Evolutionary conservation across 2,329 filamentous ascomycete genomes (phyloP), one percentile per base, ranked within the genome.

Genomic region (Alternaria atra): DNA sequence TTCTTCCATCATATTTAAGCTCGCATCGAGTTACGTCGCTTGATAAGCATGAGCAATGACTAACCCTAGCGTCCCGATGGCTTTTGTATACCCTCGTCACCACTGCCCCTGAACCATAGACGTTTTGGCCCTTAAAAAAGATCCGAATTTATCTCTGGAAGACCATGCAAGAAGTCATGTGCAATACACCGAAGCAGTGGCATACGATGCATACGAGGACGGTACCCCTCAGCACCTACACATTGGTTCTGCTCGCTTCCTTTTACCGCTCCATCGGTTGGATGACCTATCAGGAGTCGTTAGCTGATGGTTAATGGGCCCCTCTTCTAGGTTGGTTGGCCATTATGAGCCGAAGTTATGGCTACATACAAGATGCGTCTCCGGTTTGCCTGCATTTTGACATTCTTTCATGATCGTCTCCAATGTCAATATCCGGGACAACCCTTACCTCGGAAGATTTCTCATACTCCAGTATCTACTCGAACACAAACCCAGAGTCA

Each of bases 171-270:
- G 46, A 35, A 27, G 20, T 17, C 12, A 15, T 50, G 32, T 50
- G 46, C 37, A 30, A 50, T 13, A n/a, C 23, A 35, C 8, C 46
- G 15, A 27, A 17, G 13, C 32, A 35, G 15, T 12, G 46, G 32
- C 32, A 17, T 35, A 37, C 20, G 46, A 34, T 15, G 1, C 9
- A 23, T 17, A 30, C 4, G 35, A 13, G 20, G 20, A 30, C 34
- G 50, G 50, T 52, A 52, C 50, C 50, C 50, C 35, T 30, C 50
- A 37, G 25, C 12, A 50, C 32, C 30, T 8, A n/a, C 13, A n/a
- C 13, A 37, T 17, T 50, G 46, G 46, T 37, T 35, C 46, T 17
- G 8, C 20, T 50, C 32, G 1, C 46, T 37, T n/a, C 35, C 17
- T 15, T 37, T 40, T 30, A 52, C 34, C 34, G n/a, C 25, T 29